phyloP scores from a whole-genome alignment of 768 basidiomycete genomes.

The Leccinellum luteum region DNA sequence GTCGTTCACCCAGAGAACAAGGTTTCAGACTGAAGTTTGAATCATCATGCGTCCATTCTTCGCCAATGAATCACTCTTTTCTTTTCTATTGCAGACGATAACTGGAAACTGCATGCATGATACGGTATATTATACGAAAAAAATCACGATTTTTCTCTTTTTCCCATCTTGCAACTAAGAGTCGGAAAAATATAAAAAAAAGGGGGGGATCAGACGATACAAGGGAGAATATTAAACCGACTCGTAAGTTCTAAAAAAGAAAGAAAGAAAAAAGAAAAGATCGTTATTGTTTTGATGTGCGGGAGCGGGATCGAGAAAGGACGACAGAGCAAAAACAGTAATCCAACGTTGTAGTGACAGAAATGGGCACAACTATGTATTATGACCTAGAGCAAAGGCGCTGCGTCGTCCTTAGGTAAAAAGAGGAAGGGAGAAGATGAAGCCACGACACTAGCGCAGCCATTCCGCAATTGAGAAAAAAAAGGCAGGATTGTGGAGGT shows the following conservation, averaged over 20 bases:
- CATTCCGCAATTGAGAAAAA: conserved; percentile 12
- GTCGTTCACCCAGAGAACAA: too few species aligned
- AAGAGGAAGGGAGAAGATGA: neutral
- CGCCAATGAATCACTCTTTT: neutral
- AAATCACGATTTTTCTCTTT: conserved; percentile 6
- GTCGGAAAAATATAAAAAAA: neutral
- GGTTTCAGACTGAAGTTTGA: too few species aligned
- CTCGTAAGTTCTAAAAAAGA: conserved; percentile 16
- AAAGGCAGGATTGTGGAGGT: neutral
- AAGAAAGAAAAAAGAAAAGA: conserved; percentile 14
- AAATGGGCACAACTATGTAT: conserved; percentile 23
- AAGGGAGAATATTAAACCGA: conserved; percentile 19
- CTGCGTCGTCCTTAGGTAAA: conserved; percentile 27
- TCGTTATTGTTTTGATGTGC: conserved; percentile 25
- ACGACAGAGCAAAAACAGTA: conserved; percentile 27
- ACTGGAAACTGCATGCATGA: neutral
- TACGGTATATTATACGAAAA: conserved; percentile 3
- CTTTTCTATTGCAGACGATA: neutral
- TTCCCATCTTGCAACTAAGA: neutral
- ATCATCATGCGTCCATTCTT: neutral
- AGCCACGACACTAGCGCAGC: conserved; percentile 25
- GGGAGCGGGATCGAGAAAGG: neutral
- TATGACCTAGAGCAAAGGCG: conserved; percentile 26
- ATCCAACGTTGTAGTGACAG: conserved; percentile 31
- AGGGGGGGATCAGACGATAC: conserved; percentile 1